Percentiles rank a stretch among this genome's conserved stretches.
phyloP scores from a whole-genome alignment of 768 basidiomycete genomes.

The Lentinus brumalis region DNA sequence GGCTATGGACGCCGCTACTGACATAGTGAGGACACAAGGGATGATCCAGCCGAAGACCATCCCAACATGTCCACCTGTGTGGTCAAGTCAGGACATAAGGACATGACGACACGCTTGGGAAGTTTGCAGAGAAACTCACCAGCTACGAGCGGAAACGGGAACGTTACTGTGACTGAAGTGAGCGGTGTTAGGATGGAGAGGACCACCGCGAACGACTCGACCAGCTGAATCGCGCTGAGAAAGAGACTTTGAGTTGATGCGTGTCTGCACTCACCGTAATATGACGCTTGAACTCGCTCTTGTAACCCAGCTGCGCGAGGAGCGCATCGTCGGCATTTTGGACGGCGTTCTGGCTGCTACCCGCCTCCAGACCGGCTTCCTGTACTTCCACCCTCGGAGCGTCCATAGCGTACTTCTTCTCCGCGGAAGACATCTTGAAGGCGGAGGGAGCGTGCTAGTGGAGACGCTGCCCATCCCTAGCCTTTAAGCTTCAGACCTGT shows the following conservation, averaged over 20 bases:
- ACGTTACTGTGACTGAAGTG: neutral
- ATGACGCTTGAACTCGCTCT: conserved; percentile 43
- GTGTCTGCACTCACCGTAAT: conserved; percentile 9
- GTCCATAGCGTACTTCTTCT: too few relatives aligned
- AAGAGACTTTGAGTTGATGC: too few relatives aligned
- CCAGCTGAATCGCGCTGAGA: neutral
- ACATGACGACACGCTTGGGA: neutral
- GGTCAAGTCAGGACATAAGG: neutral
- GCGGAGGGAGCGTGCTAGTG: too few relatives aligned
- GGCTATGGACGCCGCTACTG: conserved; percentile 71
- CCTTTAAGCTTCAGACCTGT: too few relatives aligned
- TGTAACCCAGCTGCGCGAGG: conserved; percentile 46
- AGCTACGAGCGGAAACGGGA: too few relatives aligned
- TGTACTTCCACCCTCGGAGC: too few relatives aligned
- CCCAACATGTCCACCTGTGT: conserved; percentile 69
- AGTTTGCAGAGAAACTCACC: neutral
- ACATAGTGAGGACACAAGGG: conserved; percentile 66
- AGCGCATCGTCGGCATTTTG: conserved; percentile 35
- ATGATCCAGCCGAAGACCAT: conserved; percentile 81
- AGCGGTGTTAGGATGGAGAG: neutral
- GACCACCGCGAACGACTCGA: conserved; percentile 4
- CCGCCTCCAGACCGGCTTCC: too few relatives aligned
- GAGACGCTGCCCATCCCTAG: too few relatives aligned
- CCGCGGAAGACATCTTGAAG: too few relatives aligned
- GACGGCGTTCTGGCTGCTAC: too few relatives aligned